These are phyloP conservation scores for Beta macrorhiza DNA, from an alignment of 179 eudicot species.

Conservation along the genomic window DNA sequence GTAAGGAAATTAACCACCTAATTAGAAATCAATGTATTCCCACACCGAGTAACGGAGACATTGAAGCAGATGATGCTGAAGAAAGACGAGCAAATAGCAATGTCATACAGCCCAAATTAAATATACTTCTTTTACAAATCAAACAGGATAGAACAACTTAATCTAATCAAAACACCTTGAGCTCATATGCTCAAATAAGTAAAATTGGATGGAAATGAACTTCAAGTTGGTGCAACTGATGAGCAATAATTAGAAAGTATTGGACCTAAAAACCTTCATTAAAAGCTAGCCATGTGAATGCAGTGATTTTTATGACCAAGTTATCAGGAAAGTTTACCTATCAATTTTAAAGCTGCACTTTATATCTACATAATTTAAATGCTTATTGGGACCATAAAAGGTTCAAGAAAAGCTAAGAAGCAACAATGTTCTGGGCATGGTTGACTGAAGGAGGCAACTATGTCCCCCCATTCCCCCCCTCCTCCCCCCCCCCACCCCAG, in stretches of 20 bases:
- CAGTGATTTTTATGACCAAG: not conserved
- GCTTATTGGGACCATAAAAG: not conserved
- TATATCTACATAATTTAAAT: not conserved
- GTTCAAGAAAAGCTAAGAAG: not conserved
- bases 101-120: not conserved
- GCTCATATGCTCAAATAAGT: not conserved
- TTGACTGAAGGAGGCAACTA: not conserved
- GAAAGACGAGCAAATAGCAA: not conserved
- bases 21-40: not conserved
- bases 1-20: slow-evolving; percentile 17
- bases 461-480: not conserved
- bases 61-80: not conserved
- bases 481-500: too few relatives aligned
- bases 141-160: not conserved
- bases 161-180: not conserved
- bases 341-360: not conserved
- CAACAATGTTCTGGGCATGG: not conserved
- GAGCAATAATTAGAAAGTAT: not conserved
- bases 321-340: not conserved
- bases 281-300: not conserved
- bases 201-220: not conserved
- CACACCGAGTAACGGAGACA: not conserved
- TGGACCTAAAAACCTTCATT: not conserved
- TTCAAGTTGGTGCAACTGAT: not conserved
- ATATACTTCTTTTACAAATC: not conserved